phyloP scores from a whole-genome alignment of 225 moss, liverwort and hornwort species.

The Physcomitrium patens region DNA sequence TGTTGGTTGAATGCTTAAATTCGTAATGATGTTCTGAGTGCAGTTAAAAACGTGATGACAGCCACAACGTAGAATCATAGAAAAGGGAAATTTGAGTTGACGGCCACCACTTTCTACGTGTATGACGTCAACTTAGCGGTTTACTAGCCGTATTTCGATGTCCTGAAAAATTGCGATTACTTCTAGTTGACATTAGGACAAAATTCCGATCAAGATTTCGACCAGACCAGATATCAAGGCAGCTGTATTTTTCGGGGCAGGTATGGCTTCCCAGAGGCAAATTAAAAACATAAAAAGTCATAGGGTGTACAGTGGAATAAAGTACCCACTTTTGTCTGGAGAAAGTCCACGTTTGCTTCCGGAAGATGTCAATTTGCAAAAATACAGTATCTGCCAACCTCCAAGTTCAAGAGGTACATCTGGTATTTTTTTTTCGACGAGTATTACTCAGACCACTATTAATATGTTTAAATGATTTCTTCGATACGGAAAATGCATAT shows the following conservation, averaged over 20 bases:
- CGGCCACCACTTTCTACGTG: background rate
- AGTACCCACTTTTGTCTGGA: conserved; percentile 29
- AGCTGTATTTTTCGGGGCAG: conserved; percentile 64
- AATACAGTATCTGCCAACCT: conserved; percentile 19
- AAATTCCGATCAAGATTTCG: background rate
- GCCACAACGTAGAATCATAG: background rate
- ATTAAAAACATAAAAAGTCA: conserved; percentile 34
- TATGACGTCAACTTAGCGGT: background rate
- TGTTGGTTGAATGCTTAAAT: conserved; percentile 26
- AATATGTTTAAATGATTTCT: background rate
- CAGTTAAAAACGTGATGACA: background rate
- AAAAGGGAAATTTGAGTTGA: background rate
- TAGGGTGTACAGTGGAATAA: conserved; percentile 32
- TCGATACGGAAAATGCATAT: background rate
- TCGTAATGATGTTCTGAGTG: background rate
- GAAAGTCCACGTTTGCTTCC: conserved; percentile 31
- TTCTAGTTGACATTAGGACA: conserved; percentile 27
- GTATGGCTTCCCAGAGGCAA: conserved; percentile 60
- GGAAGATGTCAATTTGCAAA: conserved; percentile 23
- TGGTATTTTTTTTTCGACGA: background rate
- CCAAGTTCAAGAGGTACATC: conserved; percentile 29
- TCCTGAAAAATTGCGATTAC: background rate
- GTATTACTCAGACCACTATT: background rate
- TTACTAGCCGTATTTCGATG: background rate
- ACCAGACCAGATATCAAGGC: conserved; percentile 51